Percentiles rank a stretch among this genome's conserved stretches.
Conservation (phyloP, 805 yeast species). For the Schizosaccharomyces osmophilus region DNA sequence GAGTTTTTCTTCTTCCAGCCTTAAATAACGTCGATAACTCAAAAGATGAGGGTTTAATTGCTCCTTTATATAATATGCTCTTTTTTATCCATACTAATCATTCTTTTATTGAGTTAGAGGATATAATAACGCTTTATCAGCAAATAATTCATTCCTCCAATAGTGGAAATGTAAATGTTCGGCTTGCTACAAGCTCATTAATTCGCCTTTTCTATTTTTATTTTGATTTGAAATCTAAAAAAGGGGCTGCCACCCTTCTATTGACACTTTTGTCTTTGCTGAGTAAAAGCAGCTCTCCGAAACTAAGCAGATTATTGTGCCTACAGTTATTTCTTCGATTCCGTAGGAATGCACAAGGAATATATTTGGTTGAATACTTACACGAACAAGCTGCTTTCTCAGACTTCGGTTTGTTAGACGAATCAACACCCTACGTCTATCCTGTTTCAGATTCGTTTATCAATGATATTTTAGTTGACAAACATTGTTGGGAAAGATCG, state of each 20-base stretch:
- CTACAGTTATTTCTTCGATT: conserved; percentile 2
- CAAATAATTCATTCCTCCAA: not conserved
- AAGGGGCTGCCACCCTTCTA: conserved; percentile 8
- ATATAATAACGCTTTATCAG: not conserved
- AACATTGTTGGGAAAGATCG: not conserved
- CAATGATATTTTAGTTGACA: not conserved
- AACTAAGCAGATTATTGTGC: conserved; percentile 2
- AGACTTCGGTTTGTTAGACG: not conserved
- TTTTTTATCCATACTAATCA: not conserved
- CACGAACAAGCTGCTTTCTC: not conserved
- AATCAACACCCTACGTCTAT: not conserved
- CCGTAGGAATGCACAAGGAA: conserved; percentile 11
- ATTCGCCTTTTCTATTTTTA: not conserved
- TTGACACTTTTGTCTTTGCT: no score
- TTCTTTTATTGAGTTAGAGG: not conserved
- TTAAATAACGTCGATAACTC: not conserved
- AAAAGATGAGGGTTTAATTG: not conserved
- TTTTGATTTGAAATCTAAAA: not conserved
- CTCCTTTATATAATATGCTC: not conserved
- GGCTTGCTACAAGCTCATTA: not conserved
- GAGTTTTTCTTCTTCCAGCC: not conserved
- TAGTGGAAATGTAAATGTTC: not conserved
- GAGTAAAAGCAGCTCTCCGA: no score
- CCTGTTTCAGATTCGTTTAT: not conserved
- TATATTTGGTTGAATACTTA: conserved; percentile 4